phyloP scores from a whole-genome alignment of 768 basidiomycete genomes.

The Auriscalpium vulgare region DNA sequence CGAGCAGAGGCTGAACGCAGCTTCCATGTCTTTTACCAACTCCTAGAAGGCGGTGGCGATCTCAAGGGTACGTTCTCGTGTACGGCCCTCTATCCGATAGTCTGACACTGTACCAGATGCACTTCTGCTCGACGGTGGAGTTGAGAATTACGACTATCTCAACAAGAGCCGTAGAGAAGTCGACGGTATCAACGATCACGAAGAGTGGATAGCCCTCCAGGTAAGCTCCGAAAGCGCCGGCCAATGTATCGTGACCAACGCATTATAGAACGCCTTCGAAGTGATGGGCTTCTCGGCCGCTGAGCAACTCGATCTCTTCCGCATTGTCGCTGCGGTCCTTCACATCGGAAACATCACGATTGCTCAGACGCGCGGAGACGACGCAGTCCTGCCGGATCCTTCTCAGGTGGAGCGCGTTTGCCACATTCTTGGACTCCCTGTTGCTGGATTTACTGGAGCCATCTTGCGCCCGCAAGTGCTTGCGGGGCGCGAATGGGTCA shows the following conservation, averaged over 20 bases:
- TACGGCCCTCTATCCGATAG: slow-evolving; percentile 3
- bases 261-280: slow-evolving; percentile 64
- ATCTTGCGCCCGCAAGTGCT: slow-evolving; percentile 85
- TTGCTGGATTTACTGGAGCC: slow-evolving; percentile 81
- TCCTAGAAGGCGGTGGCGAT: slow-evolving; percentile 67
- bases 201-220: slow-evolving; percentile 79
- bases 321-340: slow-evolving; percentile 87
- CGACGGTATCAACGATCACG: slow-evolving; percentile 89
- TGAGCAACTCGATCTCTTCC: slow-evolving; percentile 90
- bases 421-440: slow-evolving; percentile 83
- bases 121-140: slow-evolving; percentile 62
- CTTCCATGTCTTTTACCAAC: slow-evolving; percentile 97
- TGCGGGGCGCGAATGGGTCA: slow-evolving; percentile 95
- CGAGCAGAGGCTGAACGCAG: slow-evolving; percentile 83
- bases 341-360: slow-evolving; percentile 93
- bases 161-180: slow-evolving; percentile 85
- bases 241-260: slow-evolving; percentile 1
- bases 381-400: slow-evolving; percentile 68
- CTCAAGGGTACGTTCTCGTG: slow-evolving; percentile 52
- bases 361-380: slow-evolving; percentile 69
- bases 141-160: slow-evolving; percentile 85
- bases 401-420: slow-evolving; percentile 87
- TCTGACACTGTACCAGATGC: slow-evolving; percentile 31
- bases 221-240: slow-evolving; percentile 31
- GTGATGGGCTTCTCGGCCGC: slow-evolving; percentile 78